Evolutionary conservation across 2,329 filamentous ascomycete genomes (phyloP).

Genomic region (Colletotrichum sidae): DNA sequence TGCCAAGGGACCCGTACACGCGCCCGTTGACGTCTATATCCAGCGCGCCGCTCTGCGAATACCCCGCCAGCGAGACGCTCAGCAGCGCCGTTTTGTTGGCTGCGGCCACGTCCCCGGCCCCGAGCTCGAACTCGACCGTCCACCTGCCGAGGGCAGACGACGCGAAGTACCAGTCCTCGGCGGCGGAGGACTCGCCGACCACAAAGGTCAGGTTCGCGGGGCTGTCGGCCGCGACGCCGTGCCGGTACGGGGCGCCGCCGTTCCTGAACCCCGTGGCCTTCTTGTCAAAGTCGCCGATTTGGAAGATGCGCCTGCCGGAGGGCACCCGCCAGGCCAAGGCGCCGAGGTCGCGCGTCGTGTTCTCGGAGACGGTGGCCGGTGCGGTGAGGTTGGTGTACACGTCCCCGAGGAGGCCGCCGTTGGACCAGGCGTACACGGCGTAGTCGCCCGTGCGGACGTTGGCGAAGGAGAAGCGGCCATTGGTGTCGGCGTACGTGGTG

Average conservation of each 20-base stretch:
- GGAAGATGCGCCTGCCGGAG: constrained; percentile 50
- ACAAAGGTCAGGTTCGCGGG: constrained; percentile 56
- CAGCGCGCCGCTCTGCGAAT: constrained; percentile 41
- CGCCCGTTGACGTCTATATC: constrained; percentile 31
- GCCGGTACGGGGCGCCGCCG: constrained; percentile 52
- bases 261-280: constrained; percentile 54
- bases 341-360: constrained; percentile 35
- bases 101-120: constrained; percentile 1
- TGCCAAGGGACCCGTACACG: constrained; percentile 28
- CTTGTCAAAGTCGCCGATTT: constrained; percentile 58
- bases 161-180: constrained; percentile 57
- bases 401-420: constrained; percentile 52
- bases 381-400: constrained; percentile 54
- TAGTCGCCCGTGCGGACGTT: constrained; percentile 55
- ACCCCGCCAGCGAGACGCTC: constrained; percentile 53
- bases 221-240: constrained; percentile 53
- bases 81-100: constrained; percentile 44
- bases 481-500: constrained; percentile 52
- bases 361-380: constrained; percentile 48
- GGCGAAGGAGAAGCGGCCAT: constrained; percentile 53
- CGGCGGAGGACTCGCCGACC: constrained; percentile 46
- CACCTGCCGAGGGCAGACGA: constrained; percentile 48
- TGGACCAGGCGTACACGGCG: constrained; percentile 58
- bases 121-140: constrained; percentile 42
- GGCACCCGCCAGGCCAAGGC: constrained; percentile 22